These are phyloP conservation scores for Biscutella laevigata DNA, from an alignment of 441 rosid species.

Conservation along the genomic window DNA sequence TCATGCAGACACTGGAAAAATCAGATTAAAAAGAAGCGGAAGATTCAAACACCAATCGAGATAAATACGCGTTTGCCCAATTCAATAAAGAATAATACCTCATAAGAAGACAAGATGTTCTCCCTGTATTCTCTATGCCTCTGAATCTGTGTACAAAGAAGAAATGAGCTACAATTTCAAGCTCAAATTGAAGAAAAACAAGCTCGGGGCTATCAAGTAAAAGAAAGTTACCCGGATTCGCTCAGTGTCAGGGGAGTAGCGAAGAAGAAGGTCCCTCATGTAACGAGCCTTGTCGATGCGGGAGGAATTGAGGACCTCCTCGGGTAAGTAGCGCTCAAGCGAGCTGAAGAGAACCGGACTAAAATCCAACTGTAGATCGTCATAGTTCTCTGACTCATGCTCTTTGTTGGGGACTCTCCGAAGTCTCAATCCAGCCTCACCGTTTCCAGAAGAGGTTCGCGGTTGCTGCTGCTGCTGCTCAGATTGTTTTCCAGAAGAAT, in stretches of 20 bases:
- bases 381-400: conserved; percentile 54
- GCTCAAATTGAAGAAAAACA: neutral
- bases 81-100: conserved; percentile 26
- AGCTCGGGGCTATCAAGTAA: neutral
- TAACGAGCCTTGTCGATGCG: conserved; percentile 40
- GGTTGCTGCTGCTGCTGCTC: conserved; percentile 21
- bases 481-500: conserved; percentile 28
- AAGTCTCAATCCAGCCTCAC: conserved; percentile 35
- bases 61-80: neutral
- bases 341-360: conserved; percentile 55
- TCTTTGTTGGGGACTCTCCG: conserved; percentile 42
- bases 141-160: too few species aligned
- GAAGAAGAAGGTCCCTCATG: conserved; percentile 49
- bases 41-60: conserved; percentile 2
- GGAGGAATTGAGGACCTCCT: conserved; percentile 31
- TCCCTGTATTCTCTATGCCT: conserved; percentile 45
- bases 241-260: conserved; percentile 55
- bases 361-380: conserved; percentile 49
- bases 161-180: conserved; percentile 6
- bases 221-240: conserved; percentile 37
- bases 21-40: conserved; percentile 9
- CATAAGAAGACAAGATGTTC: conserved; percentile 37
- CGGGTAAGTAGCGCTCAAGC: conserved; percentile 59
- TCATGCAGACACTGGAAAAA: conserved; percentile 42
- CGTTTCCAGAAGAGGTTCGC: conserved; percentile 11